Evolutionary conservation across 768 basidiomycete genomes (phyloP).

Genomic region (Auricularia cornea): DNA sequence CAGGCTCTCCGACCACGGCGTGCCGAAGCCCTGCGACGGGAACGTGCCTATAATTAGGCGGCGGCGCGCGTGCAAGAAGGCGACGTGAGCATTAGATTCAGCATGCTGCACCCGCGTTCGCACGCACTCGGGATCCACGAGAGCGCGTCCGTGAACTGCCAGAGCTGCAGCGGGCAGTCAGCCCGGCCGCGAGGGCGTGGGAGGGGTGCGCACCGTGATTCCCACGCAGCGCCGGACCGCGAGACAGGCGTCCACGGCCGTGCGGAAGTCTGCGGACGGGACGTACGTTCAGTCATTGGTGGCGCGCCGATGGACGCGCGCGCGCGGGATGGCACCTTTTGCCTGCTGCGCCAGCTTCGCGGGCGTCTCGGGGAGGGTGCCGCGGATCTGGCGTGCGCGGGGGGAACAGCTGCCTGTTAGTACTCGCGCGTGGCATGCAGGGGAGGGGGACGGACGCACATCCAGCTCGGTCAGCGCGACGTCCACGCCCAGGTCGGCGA

Average conservation of each 20-base stretch:
- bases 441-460: background rate
- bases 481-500: conserved; percentile 6
- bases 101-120: too few species aligned
- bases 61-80: background rate
- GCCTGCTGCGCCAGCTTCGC: background rate
- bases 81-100: background rate
- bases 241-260: background rate
- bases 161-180: background rate
- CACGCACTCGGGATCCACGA: background rate
- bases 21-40: background rate
- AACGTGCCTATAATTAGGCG: background rate
- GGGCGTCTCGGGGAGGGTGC: background rate
- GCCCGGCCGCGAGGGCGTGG: too few species aligned
- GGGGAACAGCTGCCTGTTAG: background rate
- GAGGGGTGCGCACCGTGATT: background rate
- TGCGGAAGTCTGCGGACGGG: background rate
- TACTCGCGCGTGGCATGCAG: background rate
- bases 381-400: conserved; percentile 1
- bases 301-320: too few species aligned
- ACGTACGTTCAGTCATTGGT: background rate
- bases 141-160: background rate
- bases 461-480: conserved; percentile 8
- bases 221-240: background rate
- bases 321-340: background rate
- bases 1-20: background rate